Evolutionary conservation across 2,329 filamentous ascomycete genomes (phyloP), one percentile per base, ranked within the genome.

Genomic region (Boeremia lycopersici): DNA sequence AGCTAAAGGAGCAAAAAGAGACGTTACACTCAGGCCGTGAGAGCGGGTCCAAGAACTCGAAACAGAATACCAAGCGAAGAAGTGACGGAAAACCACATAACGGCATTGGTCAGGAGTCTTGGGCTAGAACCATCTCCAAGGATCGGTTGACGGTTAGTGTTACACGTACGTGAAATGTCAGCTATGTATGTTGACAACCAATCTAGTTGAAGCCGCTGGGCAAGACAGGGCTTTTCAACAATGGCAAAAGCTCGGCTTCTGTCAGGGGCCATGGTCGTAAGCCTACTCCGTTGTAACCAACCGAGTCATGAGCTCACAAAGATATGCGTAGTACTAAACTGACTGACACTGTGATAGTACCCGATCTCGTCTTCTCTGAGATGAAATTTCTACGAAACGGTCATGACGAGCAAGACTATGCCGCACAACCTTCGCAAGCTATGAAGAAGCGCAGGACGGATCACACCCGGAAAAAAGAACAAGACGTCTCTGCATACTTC

Each of bases 291-390:
- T 53, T 23, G 19, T 5, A 23, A 23, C 19, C 19, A 5, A 3
- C 19, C 19, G 19, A 23, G 19, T 5, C 19, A 3, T 23, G 19
- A 23, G 19, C 19, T 5, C 19, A 52, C 59, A 51, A 39, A 28
- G 35, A 29, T 43, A 50, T 51, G 48, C 48, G 51, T 55, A 49
- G 31, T 41, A 48, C 40, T 54, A 41, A 50, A 34, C 51, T 60
- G 49, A 36, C 61, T 74, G 53, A 71, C 47, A 46, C 15, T 42
- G 41, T 38, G 56, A 52, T 61, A 82, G 80, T 82, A 45, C 80
- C 80, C 26, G 79, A 82, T 65, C 72, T 82, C 35, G 77, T 78
- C 26, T 82, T 82, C 66, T 79, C 79, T 26, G 78, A 81, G 61
- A 79, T 82, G 77, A 76, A 72, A 23, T 82, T 81, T 56, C 62